A percentile compares a stretch with the other conserved stretches of the same genome.
These are phyloP conservation scores for Musa troglodytarum DNA, from an alignment of 176 grass and related monocot species.

Conservation along the genomic window DNA sequence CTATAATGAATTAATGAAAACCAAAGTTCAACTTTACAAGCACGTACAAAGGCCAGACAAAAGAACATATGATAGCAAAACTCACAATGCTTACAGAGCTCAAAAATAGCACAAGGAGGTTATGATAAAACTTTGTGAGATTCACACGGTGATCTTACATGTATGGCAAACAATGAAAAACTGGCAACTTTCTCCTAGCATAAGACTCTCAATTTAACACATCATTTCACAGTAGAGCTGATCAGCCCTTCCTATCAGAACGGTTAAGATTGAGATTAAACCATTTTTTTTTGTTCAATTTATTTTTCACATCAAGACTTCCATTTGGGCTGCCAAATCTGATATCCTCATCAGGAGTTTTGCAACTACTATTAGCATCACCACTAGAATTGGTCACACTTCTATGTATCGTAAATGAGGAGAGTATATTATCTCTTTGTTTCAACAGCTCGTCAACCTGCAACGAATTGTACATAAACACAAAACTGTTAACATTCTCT, in stretches of 20 bases:
- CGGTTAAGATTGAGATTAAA: constrained; percentile 71
- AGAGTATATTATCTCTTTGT: constrained; percentile 79
- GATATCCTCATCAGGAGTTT: constrained; percentile 37
- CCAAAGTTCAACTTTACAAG: too few species aligned
- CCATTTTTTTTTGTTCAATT: constrained; percentile 89
- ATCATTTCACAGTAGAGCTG: constrained; percentile 3
- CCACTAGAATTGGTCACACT: constrained; percentile 40
- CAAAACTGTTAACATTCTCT: constrained; percentile 10
- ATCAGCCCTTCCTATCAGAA: constrained; percentile 5
- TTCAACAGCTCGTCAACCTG: constrained; percentile 92
- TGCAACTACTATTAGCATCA: constrained; percentile 39
- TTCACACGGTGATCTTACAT: too few species aligned
- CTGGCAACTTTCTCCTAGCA: too few species aligned
- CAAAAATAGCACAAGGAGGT: too few species aligned
- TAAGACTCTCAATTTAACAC: neutral
- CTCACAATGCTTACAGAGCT: too few species aligned
- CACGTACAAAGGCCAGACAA: too few species aligned
- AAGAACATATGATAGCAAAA: too few species aligned
- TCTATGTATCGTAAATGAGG: constrained; percentile 61
- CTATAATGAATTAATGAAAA: too few species aligned
- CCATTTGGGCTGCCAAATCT: constrained; percentile 20
- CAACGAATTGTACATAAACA: constrained; percentile 12
- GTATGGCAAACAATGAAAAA: too few species aligned
- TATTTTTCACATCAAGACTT: constrained; percentile 59
- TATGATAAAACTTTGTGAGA: too few species aligned